Evolutionary conservation across 1,284 basidiomycete species (phyloP).

Genomic region (Pseudozyma sp.): DNA sequence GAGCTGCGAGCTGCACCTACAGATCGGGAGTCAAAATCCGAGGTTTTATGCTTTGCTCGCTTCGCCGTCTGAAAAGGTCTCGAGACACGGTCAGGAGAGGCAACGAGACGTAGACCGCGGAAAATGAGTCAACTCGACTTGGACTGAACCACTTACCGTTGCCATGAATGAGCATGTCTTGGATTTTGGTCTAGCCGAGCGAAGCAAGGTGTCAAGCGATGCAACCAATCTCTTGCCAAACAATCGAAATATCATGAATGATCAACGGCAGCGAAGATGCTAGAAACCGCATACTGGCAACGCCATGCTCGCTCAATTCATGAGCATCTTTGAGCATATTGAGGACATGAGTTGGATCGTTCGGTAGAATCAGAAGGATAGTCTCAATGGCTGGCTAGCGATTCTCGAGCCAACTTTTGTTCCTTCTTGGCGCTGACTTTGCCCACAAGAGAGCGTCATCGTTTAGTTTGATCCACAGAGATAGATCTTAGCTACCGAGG

Average conservation of each 20-base stretch:
- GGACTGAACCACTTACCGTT: not conserved
- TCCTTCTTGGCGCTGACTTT: too few species aligned
- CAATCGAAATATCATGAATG: not conserved
- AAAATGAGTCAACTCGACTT: slow-evolving; percentile 2
- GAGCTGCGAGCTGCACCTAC: slow-evolving; percentile 17
- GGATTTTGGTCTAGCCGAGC: slow-evolving; percentile 24
- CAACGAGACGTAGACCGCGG: too few species aligned
- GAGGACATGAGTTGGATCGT: too few species aligned
- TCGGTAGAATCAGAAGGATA: too few species aligned
- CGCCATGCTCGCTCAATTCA: not conserved
- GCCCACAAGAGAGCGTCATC: too few species aligned
- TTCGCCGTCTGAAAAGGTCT: not conserved
- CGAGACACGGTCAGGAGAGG: not conserved
- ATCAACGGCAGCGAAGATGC: not conserved
- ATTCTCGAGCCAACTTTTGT: too few species aligned
- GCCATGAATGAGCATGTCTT: slow-evolving; percentile 3
- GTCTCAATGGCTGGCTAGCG: too few species aligned
- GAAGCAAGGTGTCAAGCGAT: slow-evolving; percentile 15
- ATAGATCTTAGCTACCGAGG: too few species aligned
- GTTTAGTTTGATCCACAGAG: too few species aligned
- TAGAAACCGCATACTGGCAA: not conserved
- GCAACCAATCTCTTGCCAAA: slow-evolving; percentile 1
- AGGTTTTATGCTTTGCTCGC: not conserved
- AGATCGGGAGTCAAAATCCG: slow-evolving; percentile 29
- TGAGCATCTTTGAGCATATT: too few species aligned